Evolutionary conservation across 805 yeast genomes (phyloP).

Genomic region (Limtongia smithiae): DNA sequence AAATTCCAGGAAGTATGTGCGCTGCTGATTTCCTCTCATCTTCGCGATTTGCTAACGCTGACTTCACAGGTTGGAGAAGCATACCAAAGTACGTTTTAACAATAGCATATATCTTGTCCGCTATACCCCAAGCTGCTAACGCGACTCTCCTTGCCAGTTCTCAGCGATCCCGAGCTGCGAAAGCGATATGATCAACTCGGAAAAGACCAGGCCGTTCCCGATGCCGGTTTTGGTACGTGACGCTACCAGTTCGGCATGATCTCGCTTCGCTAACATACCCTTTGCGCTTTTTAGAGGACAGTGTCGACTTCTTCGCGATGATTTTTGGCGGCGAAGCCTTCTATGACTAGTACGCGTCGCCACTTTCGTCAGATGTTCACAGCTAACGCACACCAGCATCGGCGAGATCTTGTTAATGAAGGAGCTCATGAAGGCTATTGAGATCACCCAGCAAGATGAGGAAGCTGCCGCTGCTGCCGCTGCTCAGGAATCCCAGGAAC

Average conservation of each 20-base stretch:
- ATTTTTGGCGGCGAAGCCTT: slow-evolving; percentile 94
- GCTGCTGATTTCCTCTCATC: not conserved
- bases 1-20: slow-evolving; percentile 69
- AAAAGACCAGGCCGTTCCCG: slow-evolving; percentile 67
- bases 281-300: slow-evolving; percentile 55
- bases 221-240: slow-evolving; percentile 53
- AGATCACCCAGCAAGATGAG: slow-evolving; percentile 43
- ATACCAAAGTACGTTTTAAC: slow-evolving; percentile 37
- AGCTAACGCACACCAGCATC: slow-evolving; percentile 44
- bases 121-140: not conserved
- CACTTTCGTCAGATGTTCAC: not conserved
- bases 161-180: slow-evolving; percentile 69
- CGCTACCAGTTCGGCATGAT: not conserved
- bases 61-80: slow-evolving; percentile 45
- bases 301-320: slow-evolving; percentile 74
- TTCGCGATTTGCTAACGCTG: not conserved
- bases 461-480: slow-evolving; percentile 21
- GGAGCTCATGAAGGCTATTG: slow-evolving; percentile 65
- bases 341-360: slow-evolving; percentile 48
- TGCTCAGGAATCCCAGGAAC: slow-evolving; percentile 1
- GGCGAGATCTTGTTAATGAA: slow-evolving; percentile 81
- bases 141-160: slow-evolving; percentile 54
- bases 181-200: slow-evolving; percentile 81
- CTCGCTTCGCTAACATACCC: not conserved
- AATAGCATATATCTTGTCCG: not conserved